These are phyloP conservation scores for Backusella sp. DNA, from an alignment of 192 early-diverging fungal species.

Conservation along the genomic window DNA sequence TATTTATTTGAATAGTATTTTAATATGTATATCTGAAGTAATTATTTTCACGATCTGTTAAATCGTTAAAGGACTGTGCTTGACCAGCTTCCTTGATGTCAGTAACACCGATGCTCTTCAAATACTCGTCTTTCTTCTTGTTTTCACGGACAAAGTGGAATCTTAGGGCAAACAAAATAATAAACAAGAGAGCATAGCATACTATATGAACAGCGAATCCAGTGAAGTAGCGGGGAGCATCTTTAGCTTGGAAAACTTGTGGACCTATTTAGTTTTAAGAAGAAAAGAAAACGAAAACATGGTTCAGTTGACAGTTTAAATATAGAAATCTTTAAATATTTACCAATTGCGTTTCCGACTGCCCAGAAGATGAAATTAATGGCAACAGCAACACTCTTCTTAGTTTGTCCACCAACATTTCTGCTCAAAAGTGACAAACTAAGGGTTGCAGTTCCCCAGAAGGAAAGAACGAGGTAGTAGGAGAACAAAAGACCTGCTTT, in stretches of 20 bases:
- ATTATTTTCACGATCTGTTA: slow-evolving; percentile 20
- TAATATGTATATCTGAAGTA: slow-evolving; percentile 23
- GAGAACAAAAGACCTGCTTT: slow-evolving; percentile 19
- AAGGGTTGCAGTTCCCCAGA: slow-evolving; percentile 21
- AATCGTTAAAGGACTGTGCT: slow-evolving; percentile 19
- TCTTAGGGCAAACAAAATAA: not conserved
- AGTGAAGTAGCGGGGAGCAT: slow-evolving; percentile 16
- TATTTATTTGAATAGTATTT: not conserved
- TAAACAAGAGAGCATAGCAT: slow-evolving; percentile 14
- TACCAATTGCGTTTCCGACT: slow-evolving; percentile 24
- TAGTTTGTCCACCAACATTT: slow-evolving; percentile 27
- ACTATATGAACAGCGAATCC: slow-evolving; percentile 21
- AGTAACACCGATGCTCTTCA: not conserved
- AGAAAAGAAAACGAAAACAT: not conserved
- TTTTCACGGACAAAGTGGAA: not conserved
- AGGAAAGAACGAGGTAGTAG: slow-evolving; percentile 19
- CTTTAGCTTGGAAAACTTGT: slow-evolving; percentile 14
- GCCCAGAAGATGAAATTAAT: slow-evolving; percentile 26
- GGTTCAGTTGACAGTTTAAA: not conserved
- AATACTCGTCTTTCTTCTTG: not conserved
- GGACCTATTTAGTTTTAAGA: not conserved
- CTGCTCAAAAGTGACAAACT: slow-evolving; percentile 15
- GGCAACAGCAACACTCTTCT: slow-evolving; percentile 17
- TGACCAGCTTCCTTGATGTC: not conserved
- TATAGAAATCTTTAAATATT: not conserved